phyloP scores from a whole-genome alignment of 495 filamentous ascomycete species.

The Aspergillus coremiiformis region DNA sequence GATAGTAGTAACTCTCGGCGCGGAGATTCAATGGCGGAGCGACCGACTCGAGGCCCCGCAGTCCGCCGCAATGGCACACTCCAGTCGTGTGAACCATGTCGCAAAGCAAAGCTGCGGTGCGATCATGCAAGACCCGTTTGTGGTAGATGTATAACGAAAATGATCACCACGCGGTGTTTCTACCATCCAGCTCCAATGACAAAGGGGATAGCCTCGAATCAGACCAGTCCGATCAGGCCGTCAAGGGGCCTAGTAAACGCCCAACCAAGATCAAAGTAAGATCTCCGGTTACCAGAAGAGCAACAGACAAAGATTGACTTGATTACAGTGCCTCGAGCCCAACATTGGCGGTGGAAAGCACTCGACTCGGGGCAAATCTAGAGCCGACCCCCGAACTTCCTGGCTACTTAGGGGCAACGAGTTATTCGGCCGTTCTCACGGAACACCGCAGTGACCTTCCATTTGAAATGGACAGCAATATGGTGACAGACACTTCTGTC shows the following conservation, averaged over 20 bases:
- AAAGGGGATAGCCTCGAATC: slow-evolving; percentile 16
- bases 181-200: slow-evolving; percentile 44
- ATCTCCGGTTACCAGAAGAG: not conserved
- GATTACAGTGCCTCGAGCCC: slow-evolving; percentile 23
- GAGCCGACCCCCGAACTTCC: slow-evolving; percentile 25
- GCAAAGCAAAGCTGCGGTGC: slow-evolving; percentile 45
- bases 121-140: slow-evolving; percentile 38
- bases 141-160: slow-evolving; percentile 29
- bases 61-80: slow-evolving; percentile 41
- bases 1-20: not conserved
- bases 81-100: slow-evolving; percentile 47
- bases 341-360: slow-evolving; percentile 15
- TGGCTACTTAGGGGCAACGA: slow-evolving; percentile 45
- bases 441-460: slow-evolving; percentile 34
- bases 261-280: slow-evolving; percentile 26
- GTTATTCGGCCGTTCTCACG: slow-evolving; percentile 40
- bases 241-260: slow-evolving; percentile 13
- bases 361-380: slow-evolving; percentile 17
- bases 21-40: not conserved
- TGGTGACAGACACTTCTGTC: slow-evolving; percentile 22
- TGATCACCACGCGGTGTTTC: slow-evolving; percentile 29
- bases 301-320: not conserved
- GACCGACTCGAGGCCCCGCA: slow-evolving; percentile 10
- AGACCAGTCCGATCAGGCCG: slow-evolving; percentile 5
- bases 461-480: slow-evolving; percentile 29